A percentile compares a stretch with the other conserved stretches of the same genome.
phyloP scores from a whole-genome alignment of 257 asterid species.

The Gardenia jasminoides region DNA sequence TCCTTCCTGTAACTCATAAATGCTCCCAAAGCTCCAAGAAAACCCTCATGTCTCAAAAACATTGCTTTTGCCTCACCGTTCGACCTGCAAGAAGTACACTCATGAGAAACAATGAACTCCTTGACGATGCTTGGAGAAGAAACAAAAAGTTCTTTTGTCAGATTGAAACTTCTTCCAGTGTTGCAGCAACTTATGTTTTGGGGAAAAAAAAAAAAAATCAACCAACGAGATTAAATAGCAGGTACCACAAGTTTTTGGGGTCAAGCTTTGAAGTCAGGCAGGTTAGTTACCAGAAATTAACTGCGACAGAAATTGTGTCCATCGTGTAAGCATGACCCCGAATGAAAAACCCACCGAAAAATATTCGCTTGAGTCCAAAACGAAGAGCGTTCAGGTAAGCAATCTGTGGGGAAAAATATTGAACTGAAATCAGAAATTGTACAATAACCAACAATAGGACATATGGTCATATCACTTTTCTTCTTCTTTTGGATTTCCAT shows the following conservation, averaged over 20 bases:
- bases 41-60: constrained; percentile 83
- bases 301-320: constrained; percentile 96
- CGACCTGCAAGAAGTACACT: constrained; percentile 52
- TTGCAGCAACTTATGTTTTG: neutral
- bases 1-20: constrained; percentile 51
- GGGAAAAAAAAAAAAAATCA: neutral
- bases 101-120: neutral
- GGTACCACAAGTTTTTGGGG: neutral
- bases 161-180: neutral
- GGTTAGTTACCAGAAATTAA: constrained; percentile 70
- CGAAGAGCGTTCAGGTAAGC: constrained; percentile 85
- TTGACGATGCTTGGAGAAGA: no score
- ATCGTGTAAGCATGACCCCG: constrained; percentile 87
- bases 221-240: no score
- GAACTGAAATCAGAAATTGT: constrained; percentile 9
- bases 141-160: neutral
- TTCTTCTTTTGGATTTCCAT: no score
- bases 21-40: constrained; percentile 87
- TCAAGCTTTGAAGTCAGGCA: neutral
- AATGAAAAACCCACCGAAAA: constrained; percentile 93
- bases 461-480: no score
- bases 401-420: constrained; percentile 41
- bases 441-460: neutral
- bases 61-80: constrained; percentile 88
- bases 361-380: constrained; percentile 76